Percentiles rank a stretch among this genome's conserved stretches.
phyloP scores from a whole-genome alignment of 345 rosid genomes.

The Brassica carinata region DNA sequence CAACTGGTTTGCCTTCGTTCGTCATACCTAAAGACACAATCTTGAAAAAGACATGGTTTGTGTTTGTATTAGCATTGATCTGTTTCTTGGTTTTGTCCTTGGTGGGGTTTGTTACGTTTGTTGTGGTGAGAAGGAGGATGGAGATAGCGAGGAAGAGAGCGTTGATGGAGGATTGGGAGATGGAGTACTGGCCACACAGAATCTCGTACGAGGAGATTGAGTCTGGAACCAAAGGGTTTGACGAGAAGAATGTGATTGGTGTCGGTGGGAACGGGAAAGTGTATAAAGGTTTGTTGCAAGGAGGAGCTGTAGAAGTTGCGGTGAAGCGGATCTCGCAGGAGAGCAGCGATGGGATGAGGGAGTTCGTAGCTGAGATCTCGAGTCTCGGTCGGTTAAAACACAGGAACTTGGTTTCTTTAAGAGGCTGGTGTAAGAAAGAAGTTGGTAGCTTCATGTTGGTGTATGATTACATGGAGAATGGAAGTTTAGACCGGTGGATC shows the following conservation, averaged over 20 bases:
- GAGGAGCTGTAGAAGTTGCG: slow-evolving; percentile 58
- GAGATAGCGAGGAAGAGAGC: slow-evolving; percentile 55
- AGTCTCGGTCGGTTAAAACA: slow-evolving; percentile 78
- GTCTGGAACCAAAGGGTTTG: slow-evolving; percentile 59
- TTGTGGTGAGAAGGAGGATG: slow-evolving; percentile 50
- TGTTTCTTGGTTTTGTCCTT: slow-evolving; percentile 43
- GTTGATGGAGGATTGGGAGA: slow-evolving; percentile 81
- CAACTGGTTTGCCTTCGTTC: slow-evolving; percentile 71
- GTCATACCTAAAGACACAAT: slow-evolving; percentile 52
- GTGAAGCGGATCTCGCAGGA: slow-evolving; percentile 70
- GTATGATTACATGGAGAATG: slow-evolving; percentile 83
- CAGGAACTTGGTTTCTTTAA: slow-evolving; percentile 60
- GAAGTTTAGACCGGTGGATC: slow-evolving; percentile 65
- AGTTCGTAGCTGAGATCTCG: slow-evolving; percentile 71
- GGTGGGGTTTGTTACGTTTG: slow-evolving; percentile 31
- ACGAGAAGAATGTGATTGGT: slow-evolving; percentile 70
- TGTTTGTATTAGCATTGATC: slow-evolving; percentile 48
- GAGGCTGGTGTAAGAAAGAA: slow-evolving; percentile 87
- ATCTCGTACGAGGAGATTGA: slow-evolving; percentile 61
- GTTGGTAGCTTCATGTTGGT: slow-evolving; percentile 68
- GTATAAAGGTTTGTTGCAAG: slow-evolving; percentile 65
- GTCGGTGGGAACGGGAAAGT: slow-evolving; percentile 82
- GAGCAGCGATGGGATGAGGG: slow-evolving; percentile 66
- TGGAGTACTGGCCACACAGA: slow-evolving; percentile 89
- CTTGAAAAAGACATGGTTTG: slow-evolving; percentile 46